A percentile compares a stretch with the other conserved stretches of the same genome.
These are phyloP conservation scores for Scedosporium aurantiacum DNA, from an alignment of 2,329 filamentous ascomycete species.

Conservation along the genomic window DNA sequence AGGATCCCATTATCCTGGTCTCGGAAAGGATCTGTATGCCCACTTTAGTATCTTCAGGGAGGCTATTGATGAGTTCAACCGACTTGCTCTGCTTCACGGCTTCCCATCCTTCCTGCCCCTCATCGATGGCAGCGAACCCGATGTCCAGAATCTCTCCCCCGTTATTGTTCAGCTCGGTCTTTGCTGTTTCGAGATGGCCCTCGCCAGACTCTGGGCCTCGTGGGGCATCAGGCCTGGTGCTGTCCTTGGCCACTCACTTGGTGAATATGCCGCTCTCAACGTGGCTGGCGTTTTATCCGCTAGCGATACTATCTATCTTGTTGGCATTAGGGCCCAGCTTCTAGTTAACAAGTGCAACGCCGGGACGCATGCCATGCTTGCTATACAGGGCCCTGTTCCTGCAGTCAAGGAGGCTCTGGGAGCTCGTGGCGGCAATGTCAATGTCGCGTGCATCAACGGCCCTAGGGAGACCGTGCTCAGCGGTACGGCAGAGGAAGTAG, in stretches of 20 bases:
- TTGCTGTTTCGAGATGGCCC: slow-evolving; percentile 45
- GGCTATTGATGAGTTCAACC: slow-evolving; percentile 46
- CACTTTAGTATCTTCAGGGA: slow-evolving; percentile 35
- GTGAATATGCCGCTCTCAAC: slow-evolving; percentile 64
- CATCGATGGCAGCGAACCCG: slow-evolving; percentile 30
- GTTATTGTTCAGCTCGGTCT: slow-evolving; percentile 42
- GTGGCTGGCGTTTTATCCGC: slow-evolving; percentile 60
- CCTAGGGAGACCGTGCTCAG: slow-evolving; percentile 64
- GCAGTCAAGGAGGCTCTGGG: slow-evolving; percentile 41
- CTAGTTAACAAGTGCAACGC: slow-evolving; percentile 53
- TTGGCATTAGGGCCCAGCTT: slow-evolving; percentile 55
- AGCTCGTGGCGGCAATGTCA: slow-evolving; percentile 26
- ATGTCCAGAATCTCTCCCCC: slow-evolving; percentile 34
- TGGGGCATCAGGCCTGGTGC: slow-evolving; percentile 44
- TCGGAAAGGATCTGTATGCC: slow-evolving; percentile 39
- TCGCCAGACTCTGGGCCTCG: slow-evolving; percentile 43
- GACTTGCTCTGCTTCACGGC: slow-evolving; percentile 36
- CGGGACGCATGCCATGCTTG: slow-evolving; percentile 52
- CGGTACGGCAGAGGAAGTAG: slow-evolving; percentile 29
- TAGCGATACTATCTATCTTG: slow-evolving; percentile 60
- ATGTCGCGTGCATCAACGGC: slow-evolving; percentile 64
- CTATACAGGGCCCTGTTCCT: slow-evolving; percentile 35
- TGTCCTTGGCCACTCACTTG: slow-evolving; percentile 53
- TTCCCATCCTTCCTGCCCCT: slow-evolving; percentile 44
- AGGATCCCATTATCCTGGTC: slow-evolving; percentile 40